Percentiles rank a stretch among this genome's conserved stretches.
phyloP scores from a whole-genome alignment of 2,329 filamentous ascomycete species.

The Neophaeococcomyces aloes region DNA sequence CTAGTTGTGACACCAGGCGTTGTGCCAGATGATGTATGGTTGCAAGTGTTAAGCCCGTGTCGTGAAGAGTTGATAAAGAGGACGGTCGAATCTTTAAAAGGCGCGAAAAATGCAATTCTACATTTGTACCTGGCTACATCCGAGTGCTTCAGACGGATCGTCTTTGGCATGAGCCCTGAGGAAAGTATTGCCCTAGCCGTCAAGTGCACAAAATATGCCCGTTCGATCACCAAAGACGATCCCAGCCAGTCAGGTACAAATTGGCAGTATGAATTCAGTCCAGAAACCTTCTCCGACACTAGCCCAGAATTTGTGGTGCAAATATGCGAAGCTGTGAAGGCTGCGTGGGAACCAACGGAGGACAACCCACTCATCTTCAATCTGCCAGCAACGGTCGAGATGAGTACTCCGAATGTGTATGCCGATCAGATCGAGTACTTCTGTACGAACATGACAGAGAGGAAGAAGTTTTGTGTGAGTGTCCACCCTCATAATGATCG shows the following conservation, averaged over 20 bases:
- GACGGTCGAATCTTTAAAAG: constrained; percentile 79
- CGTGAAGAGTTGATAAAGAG: constrained; percentile 80
- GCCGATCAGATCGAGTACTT: constrained; percentile 97
- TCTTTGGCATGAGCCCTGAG: constrained; percentile 79
- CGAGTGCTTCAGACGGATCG: constrained; percentile 84
- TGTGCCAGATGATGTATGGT: constrained; percentile 77
- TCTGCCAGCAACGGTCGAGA: constrained; percentile 88
- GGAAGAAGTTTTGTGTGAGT: constrained; percentile 79
- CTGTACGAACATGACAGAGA: constrained; percentile 69
- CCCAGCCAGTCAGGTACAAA: constrained; percentile 47
- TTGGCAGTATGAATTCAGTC: constrained; percentile 42
- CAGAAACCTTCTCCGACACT: constrained; percentile 72
- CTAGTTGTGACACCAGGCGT: constrained; percentile 75
- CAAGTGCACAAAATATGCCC: constrained; percentile 72
- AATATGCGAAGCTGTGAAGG: constrained; percentile 88
- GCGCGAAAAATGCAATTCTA: constrained; percentile 85
- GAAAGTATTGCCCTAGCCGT: constrained; percentile 73
- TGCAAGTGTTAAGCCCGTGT: constrained; percentile 88
- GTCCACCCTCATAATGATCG: constrained; percentile 93
- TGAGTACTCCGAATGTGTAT: constrained; percentile 89
- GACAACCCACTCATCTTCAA: constrained; percentile 88
- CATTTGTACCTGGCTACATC: constrained; percentile 95
- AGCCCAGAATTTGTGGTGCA: constrained; percentile 69
- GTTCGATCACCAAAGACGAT: constrained; percentile 78
- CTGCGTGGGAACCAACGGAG: constrained; percentile 72